Evolutionary conservation across 768 basidiomycete genomes (phyloP).

Genomic region (Leucocoprinus sp.): DNA sequence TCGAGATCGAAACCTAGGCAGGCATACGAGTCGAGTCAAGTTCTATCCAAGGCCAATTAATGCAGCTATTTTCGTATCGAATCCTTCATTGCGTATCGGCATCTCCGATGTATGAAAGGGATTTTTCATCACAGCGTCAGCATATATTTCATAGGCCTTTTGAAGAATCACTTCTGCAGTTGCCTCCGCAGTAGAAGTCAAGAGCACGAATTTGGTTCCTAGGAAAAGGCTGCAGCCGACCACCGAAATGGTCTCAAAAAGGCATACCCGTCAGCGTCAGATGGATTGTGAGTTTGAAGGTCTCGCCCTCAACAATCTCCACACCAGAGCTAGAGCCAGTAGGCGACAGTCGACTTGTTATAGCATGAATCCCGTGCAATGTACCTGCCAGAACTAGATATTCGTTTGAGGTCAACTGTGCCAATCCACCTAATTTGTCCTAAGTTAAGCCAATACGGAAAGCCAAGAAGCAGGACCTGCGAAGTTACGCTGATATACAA

Average conservation of each 20-base stretch:
- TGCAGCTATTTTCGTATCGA: conserved; percentile 63
- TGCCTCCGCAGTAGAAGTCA: conserved; percentile 73
- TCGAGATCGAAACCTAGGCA: too few species aligned
- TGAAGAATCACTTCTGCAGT: conserved; percentile 64
- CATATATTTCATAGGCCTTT: conserved; percentile 87
- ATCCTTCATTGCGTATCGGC: conserved; percentile 90
- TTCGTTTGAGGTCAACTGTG: conserved; percentile 86
- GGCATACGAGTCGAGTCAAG: conserved; percentile 8
- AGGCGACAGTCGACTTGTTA: conserved; percentile 86
- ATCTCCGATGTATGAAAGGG: conserved; percentile 99
- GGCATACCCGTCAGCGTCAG: conserved; percentile 80
- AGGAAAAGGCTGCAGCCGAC: conserved; percentile 3
- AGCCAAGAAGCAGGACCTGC: conserved; percentile 52
- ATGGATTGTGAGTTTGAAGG: conserved; percentile 89
- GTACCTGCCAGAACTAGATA: conserved; percentile 95
- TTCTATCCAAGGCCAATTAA: conserved; percentile 44
- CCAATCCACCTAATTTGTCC: conserved; percentile 80
- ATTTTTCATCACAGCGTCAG: conserved; percentile 97
- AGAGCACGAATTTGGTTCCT: conserved; percentile 95
- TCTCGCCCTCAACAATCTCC: conserved; percentile 93
- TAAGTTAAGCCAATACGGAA: conserved; percentile 12
- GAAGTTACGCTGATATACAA: conserved; percentile 90
- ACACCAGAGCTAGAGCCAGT: conserved; percentile 76
- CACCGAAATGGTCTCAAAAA: neutral
- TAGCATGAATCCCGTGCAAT: conserved; percentile 97